phyloP scores from a whole-genome alignment of 352 stramenopile genomes.

The Pythium rishiriense region DNA sequence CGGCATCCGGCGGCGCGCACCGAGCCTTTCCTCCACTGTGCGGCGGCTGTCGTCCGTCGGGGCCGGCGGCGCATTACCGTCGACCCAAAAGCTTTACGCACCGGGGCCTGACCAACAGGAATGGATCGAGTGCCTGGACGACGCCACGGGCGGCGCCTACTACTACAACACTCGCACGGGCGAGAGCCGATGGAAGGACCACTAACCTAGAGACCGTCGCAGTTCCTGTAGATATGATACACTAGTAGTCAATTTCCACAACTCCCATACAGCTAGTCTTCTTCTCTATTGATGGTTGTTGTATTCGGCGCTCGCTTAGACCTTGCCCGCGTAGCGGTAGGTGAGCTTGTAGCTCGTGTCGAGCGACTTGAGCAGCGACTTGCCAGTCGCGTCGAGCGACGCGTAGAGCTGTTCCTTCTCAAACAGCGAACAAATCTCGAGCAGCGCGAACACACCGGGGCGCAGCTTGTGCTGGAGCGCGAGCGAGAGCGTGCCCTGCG shows the following conservation, averaged over 20 bases:
- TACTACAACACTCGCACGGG: slow-evolving; percentile 77
- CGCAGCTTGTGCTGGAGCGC: slow-evolving; percentile 68
- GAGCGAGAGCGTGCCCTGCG: slow-evolving; percentile 55
- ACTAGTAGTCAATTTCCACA: slow-evolving; percentile 6
- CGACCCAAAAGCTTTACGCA: background rate
- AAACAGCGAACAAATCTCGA: slow-evolving; percentile 83
- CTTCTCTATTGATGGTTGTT: too few relatives aligned
- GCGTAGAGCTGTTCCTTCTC: slow-evolving; percentile 88
- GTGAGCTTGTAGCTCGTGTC: slow-evolving; percentile 87
- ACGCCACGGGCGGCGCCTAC: slow-evolving; percentile 50
- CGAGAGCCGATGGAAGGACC: slow-evolving; percentile 62
- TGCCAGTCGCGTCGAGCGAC: slow-evolving; percentile 77
- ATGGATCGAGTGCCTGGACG: slow-evolving; percentile 70
- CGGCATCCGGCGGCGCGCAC: slow-evolving; percentile 17
- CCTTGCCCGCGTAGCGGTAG: slow-evolving; percentile 84
- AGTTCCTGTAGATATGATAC: slow-evolving; percentile 13
- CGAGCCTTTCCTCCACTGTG: slow-evolving; percentile 1
- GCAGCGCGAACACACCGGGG: slow-evolving; percentile 70
- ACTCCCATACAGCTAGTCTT: too few relatives aligned
- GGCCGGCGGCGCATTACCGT: background rate
- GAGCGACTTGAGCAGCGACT: slow-evolving; percentile 83
- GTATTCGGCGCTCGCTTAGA: slow-evolving; percentile 48
- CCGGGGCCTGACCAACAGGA: background rate
- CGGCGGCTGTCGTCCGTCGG: background rate
- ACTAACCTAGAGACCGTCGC: background rate